phyloP scores from a whole-genome alignment of 1,284 basidiomycete species.

The Puccinia coronata region DNA sequence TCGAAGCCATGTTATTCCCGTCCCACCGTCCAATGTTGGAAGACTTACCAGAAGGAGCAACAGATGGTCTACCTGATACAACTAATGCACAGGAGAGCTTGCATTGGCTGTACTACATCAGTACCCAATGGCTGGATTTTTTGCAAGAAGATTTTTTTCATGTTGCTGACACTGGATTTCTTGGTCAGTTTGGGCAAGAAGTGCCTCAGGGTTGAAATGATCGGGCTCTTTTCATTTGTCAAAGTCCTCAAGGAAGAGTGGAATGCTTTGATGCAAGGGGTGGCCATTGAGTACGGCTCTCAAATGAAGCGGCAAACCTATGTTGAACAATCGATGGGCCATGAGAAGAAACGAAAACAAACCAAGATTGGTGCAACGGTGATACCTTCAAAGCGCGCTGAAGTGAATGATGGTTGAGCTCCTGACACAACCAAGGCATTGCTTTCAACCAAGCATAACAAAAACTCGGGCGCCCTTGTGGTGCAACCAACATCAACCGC shows the following conservation, averaged over 20 bases:
- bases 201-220: too few relatives aligned
- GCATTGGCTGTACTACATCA: conserved; percentile 1
- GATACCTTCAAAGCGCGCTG: too few relatives aligned
- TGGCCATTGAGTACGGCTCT: background rate
- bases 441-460: too few relatives aligned
- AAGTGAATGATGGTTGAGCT: too few relatives aligned
- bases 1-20: background rate
- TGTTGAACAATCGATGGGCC: background rate
- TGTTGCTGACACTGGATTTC: background rate
- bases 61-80: background rate
- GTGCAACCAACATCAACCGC: background rate
- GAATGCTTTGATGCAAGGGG: background rate
- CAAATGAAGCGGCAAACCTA: background rate
- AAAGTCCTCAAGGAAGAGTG: too few relatives aligned
- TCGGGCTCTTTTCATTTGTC: too few relatives aligned
- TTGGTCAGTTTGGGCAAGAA: too few relatives aligned
- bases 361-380: too few relatives aligned
- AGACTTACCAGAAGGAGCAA: background rate
- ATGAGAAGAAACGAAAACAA: background rate
- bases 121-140: background rate
- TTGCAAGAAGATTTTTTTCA: too few relatives aligned
- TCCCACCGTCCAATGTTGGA: background rate
- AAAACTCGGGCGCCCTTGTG: background rate
- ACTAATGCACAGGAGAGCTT: conserved; percentile 1
- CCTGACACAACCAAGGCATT: too few relatives aligned